Conservation (phyloP, 2,329 filamentous ascomycete species). For the Scytalidium lignicola region DNA sequence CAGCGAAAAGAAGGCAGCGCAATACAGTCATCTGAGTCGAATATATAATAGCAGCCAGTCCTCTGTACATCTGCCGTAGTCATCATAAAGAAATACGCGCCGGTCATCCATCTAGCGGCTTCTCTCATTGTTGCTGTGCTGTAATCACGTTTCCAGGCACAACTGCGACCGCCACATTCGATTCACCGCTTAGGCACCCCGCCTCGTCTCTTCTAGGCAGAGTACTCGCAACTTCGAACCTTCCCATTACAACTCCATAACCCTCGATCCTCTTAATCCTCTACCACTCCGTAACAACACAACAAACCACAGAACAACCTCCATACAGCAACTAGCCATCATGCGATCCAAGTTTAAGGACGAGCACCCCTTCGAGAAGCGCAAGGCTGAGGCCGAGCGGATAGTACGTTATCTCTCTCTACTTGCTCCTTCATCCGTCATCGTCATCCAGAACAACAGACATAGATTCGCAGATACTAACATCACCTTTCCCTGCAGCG, state of each 20-base stretch:
- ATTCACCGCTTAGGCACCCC: background rate
- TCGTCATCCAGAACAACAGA: slow-evolving; percentile 3
- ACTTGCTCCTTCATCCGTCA: slow-evolving; percentile 3
- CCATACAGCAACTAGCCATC: slow-evolving; percentile 19
- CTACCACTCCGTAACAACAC: background rate
- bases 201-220: background rate
- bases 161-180: background rate
- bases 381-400: slow-evolving; percentile 98
- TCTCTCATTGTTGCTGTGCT: too few relatives aligned
- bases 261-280: slow-evolving; percentile 6
- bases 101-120: background rate
- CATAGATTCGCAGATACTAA: slow-evolving; percentile 1
- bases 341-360: slow-evolving; percentile 99
- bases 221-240: background rate
- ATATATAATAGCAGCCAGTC: background rate
- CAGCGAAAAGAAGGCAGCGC: background rate
- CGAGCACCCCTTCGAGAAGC: slow-evolving; percentile 99
- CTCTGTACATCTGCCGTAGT: background rate
- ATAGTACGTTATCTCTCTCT: slow-evolving; percentile 21
- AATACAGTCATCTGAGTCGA: background rate
- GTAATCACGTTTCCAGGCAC: background rate
- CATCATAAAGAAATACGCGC: background rate
- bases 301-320: background rate
- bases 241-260: background rate
- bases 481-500: slow-evolving; percentile 38